These are phyloP conservation scores for Rhodomyrtus tomentosa DNA, from an alignment of 345 rosid species.

Conservation along the genomic window DNA sequence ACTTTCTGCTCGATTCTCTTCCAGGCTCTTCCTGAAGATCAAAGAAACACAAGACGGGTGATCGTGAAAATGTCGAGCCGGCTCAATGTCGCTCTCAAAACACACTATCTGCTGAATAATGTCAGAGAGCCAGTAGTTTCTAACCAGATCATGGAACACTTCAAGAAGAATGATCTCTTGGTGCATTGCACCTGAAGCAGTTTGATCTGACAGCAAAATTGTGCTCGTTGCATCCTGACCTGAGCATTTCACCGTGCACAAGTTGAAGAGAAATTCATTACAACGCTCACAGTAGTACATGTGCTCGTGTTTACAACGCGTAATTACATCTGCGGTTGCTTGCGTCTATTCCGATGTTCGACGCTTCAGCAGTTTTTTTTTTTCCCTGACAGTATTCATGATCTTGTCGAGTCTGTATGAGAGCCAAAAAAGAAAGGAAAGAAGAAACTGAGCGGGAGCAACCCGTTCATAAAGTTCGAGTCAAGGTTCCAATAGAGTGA, in stretches of 20 bases:
- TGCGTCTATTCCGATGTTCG: neutral
- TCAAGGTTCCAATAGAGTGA: neutral
- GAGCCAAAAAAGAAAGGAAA: neutral
- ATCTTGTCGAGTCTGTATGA: neutral
- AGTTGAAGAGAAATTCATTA: neutral
- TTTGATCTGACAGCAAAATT: slow-evolving; percentile 85
- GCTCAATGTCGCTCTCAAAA: neutral
- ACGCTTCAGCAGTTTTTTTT: neutral
- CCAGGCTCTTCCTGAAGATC: neutral
- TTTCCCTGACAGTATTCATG: neutral
- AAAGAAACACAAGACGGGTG: neutral
- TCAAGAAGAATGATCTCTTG: slow-evolving; percentile 25
- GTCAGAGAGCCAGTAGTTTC: neutral
- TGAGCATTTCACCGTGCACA: slow-evolving; percentile 5
- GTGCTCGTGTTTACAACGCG: neutral
- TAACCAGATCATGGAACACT: neutral
- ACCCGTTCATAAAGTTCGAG: neutral
- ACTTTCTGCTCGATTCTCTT: neutral
- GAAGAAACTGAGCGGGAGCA: neutral
- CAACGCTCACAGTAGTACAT: neutral
- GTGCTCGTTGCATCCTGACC: slow-evolving; percentile 80
- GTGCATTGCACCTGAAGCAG: slow-evolving; percentile 89
- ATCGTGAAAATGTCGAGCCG: neutral
- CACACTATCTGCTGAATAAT: neutral
- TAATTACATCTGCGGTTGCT: neutral